Percentiles rank a stretch among this genome's conserved stretches.
Evolutionary conservation across 441 rosid genomes (phyloP).

Genomic region (Capsella rubella): DNA sequence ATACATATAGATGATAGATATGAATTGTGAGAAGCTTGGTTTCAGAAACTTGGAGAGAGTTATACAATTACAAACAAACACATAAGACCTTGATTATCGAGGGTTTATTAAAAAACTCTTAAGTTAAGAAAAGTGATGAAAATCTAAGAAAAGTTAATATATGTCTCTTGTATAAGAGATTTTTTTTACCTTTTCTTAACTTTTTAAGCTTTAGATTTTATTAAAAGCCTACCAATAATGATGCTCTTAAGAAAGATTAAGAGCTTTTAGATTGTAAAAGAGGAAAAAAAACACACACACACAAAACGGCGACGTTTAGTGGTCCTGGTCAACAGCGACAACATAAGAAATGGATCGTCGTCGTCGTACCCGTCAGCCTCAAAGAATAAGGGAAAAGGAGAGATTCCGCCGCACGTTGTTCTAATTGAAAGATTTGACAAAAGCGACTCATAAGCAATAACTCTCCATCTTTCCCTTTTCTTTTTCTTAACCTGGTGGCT

Average conservation of each 20-base stretch:
- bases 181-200: too few relatives aligned
- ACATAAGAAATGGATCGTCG: conserved; percentile 35
- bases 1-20: too few relatives aligned
- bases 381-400: conserved; percentile 2
- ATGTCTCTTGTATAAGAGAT: too few relatives aligned
- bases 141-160: too few relatives aligned
- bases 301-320: conserved; percentile 27
- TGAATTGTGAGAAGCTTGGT: too few relatives aligned
- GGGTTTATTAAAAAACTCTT: too few relatives aligned
- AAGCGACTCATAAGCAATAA: conserved; percentile 20
- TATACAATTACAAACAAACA: background rate
- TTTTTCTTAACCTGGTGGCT: conserved; percentile 24
- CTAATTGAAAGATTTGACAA: conserved; percentile 28
- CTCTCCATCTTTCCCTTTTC: background rate
- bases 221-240: too few relatives aligned
- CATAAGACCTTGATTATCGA: too few relatives aligned
- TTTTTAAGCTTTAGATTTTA: too few relatives aligned
- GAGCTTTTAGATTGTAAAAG: conserved; percentile 1
- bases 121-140: too few relatives aligned
- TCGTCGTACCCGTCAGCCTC: conserved; percentile 40
- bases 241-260: background rate
- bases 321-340: conserved; percentile 40
- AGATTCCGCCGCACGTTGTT: conserved; percentile 50
- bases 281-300: background rate
- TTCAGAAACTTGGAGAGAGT: background rate